Percentiles rank a stretch among this genome's conserved stretches.
phyloP scores from a whole-genome alignment of 768 basidiomycete genomes.

The Gloeophyllum trabeum region DNA sequence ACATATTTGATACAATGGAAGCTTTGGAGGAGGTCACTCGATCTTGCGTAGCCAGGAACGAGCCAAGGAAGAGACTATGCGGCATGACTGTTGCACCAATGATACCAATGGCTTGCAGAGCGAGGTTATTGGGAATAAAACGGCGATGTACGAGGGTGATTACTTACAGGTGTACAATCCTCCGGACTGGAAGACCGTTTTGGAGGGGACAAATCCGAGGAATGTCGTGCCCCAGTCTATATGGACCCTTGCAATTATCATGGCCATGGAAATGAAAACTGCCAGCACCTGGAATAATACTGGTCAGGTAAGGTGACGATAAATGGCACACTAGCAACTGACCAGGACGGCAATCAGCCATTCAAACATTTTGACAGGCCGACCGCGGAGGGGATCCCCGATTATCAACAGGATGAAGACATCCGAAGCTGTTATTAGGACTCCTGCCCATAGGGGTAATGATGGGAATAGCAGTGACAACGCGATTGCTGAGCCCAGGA shows the following conservation, averaged over 20 bases:
- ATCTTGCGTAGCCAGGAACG: conserved; percentile 76
- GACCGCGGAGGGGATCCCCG: conserved; percentile 56
- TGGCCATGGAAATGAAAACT: conserved; percentile 70
- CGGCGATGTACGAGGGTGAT: conserved; percentile 18
- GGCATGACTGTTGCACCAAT: conserved; percentile 89
- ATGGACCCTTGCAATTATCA: conserved; percentile 62
- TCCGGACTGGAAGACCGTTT: conserved; percentile 39
- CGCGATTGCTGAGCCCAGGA: conserved; percentile 50
- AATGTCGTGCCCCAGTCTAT: conserved; percentile 71
- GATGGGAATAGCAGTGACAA: conserved; percentile 38
- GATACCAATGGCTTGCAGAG: conserved; percentile 51
- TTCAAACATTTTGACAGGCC: conserved; percentile 63
- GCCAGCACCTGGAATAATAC: conserved; percentile 11
- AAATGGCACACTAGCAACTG: conserved; percentile 12
- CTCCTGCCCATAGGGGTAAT: conserved; percentile 36
- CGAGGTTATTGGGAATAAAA: conserved; percentile 11
- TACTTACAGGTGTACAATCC: conserved; percentile 56
- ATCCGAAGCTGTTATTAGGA: conserved; percentile 36
- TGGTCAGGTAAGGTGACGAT: conserved; percentile 2
- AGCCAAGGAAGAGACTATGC: conserved; percentile 85
- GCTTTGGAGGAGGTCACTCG: conserved; percentile 27
- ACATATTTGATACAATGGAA: conserved; percentile 9
- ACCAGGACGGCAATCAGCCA: conserved; percentile 52
- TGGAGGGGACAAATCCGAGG: conserved; percentile 66
- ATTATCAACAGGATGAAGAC: conserved; percentile 52